A percentile compares a stretch with the other conserved stretches of the same genome.
phyloP scores from a whole-genome alignment of 129 eudicot species.

The Scalesia atractyloides region DNA sequence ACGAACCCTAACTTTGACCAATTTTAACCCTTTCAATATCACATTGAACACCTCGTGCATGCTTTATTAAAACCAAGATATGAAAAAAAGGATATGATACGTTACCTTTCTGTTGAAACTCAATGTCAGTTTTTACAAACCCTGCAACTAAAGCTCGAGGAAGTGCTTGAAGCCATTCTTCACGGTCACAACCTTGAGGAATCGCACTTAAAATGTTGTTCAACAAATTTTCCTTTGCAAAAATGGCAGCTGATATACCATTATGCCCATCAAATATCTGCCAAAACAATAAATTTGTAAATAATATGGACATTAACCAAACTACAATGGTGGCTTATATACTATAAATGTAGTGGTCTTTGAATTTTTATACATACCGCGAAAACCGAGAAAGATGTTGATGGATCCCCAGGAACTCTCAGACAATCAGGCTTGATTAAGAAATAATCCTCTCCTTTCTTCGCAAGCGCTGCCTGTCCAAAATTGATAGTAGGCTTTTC shows the following conservation, averaged over 20 bases:
- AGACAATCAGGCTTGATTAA: constrained; percentile 75
- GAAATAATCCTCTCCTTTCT: constrained; percentile 96
- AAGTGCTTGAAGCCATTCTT: constrained; percentile 98
- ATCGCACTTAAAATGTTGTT: constrained; percentile 88
- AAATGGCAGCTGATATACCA: constrained; percentile 98
- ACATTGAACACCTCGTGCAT: no score
- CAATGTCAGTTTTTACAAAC: constrained; percentile 96
- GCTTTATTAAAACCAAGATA: no score
- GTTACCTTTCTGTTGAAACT: constrained; percentile 93
- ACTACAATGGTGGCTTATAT: no score
- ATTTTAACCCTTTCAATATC: no score
- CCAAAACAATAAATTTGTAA: not conserved
- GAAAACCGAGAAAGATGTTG: constrained; percentile 77
- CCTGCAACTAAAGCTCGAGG: constrained; percentile 98
- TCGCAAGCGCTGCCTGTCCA: constrained; percentile 93
- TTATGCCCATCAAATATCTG: constrained; percentile 99
- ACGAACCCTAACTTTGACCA: no score
- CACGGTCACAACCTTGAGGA: constrained; percentile 76
- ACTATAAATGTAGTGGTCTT: no score
- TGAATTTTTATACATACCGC: constrained; percentile 48
- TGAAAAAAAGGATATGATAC: no score
- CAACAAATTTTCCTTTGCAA: constrained; percentile 80
- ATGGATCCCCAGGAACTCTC: constrained; percentile 66
- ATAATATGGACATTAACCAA: no score
- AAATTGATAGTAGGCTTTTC: constrained; percentile 76